Base-by-base conservation (phyloP, 1,284 basidiomycete genomes). In the Puccinia brachypodii region DNA sequence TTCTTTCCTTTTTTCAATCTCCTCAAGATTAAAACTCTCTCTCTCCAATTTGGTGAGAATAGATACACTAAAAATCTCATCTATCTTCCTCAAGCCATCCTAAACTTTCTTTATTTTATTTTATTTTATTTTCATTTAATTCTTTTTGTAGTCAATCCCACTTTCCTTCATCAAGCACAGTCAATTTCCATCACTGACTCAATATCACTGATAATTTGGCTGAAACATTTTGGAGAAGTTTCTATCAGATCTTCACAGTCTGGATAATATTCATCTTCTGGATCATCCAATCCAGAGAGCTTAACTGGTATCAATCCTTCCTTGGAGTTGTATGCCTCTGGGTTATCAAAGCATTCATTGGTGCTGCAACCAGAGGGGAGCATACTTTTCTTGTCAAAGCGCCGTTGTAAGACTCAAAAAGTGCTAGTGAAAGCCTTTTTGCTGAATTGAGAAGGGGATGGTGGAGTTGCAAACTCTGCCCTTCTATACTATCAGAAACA, bases 51-150 rank as follows among this genome's bases (percentile, higher is more conserved):
- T n/a, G n/a, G n/a, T n/a, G n/a, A n/a, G n/a, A n/a, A n/a, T n/a
- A n/a, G n/a, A n/a, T n/a, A n/a, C n/a, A n/a, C n/a, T n/a, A n/a
- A n/a, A n/a, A n/a, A n/a, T n/a, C n/a, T n/a, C n/a, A n/a, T n/a
- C n/a, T n/a, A n/a, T n/a, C n/a, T n/a, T 62, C 60, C 16, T 62
- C 60, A 33, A 62, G 31, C 60, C 60, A 62, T n/a, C n/a, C n/a
- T n/a, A n/a, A n/a, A n/a, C n/a, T n/a, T n/a, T n/a, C n/a, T n/a
- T n/a, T n/a, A n/a, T n/a, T n/a, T n/a, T n/a, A n/a, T n/a, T n/a
- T n/a, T n/a, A n/a, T n/a, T n/a, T n/a, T n/a, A n/a, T n/a, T n/a
- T n/a, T n/a, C n/a, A n/a, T n/a, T n/a, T n/a, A n/a, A n/a, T n/a
- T n/a, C n/a, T n/a, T n/a, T n/a, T n/a, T n/a, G n/a, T n/a, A n/a